These are phyloP conservation scores for Fusarium sp. DNA, from an alignment of 2,329 filamentous ascomycete species.

Conservation along the genomic window DNA sequence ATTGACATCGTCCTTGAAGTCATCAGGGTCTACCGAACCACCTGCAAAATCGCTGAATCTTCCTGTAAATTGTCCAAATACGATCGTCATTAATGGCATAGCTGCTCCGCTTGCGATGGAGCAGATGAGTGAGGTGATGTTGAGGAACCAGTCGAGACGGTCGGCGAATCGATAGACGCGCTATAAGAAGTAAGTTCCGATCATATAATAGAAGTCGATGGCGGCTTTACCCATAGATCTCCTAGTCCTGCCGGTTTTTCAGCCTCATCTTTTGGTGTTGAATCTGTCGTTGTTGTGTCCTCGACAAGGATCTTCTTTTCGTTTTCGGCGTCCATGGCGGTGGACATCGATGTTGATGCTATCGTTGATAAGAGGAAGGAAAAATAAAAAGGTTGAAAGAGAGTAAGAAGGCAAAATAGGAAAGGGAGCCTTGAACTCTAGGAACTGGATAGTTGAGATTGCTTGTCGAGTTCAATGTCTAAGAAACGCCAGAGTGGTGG, in stretches of 20 bases:
- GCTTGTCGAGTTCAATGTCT: not conserved
- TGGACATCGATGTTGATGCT: not conserved
- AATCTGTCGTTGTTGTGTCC: not conserved
- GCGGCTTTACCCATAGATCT: constrained; percentile 21
- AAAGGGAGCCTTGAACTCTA: not conserved
- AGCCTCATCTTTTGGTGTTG: constrained; percentile 14
- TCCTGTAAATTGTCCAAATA: constrained; percentile 36
- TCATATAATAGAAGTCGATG: accelerated
- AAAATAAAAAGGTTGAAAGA: not conserved
- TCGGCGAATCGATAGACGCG: constrained; percentile 39
- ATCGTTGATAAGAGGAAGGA: not conserved
- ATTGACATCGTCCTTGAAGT: constrained; percentile 22
- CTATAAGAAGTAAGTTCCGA: not conserved
- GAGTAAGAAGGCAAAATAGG: not conserved
- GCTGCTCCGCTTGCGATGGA: constrained; percentile 30
- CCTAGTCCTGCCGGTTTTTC: constrained; percentile 17
- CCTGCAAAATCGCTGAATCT: constrained; percentile 30
- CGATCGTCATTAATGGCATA: constrained; percentile 34
- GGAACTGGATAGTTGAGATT: not conserved
- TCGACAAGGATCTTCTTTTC: constrained; percentile 25
- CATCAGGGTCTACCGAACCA: constrained; percentile 8
- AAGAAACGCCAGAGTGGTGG: not conserved
- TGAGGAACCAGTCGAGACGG: constrained; percentile 33
- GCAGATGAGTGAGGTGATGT: constrained; percentile 22
- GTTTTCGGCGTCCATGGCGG: constrained; percentile 9